Evolutionary conservation across 352 stramenopile genomes (phyloP).

Genomic region (Globisporangium echinulatum): DNA sequence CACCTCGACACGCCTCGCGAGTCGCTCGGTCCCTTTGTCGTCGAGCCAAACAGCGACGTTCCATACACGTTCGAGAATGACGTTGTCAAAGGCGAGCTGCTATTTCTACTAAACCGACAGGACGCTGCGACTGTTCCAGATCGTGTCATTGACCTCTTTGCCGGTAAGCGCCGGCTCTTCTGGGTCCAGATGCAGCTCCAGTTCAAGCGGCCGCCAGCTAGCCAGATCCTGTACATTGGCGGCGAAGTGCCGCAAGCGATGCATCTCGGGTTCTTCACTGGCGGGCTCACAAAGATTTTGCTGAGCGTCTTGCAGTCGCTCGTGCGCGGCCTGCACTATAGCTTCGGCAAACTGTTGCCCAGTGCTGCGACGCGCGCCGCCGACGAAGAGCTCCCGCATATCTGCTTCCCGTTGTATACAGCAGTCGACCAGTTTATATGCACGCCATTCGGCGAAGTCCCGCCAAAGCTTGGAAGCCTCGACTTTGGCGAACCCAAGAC

Average conservation of each 20-base stretch:
- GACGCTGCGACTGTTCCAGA: constrained; percentile 15
- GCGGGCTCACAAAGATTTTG: constrained; percentile 41
- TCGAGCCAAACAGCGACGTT: constrained; percentile 23
- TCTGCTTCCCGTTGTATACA: constrained; percentile 59
- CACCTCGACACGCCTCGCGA: neutral
- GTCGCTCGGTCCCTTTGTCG: constrained; percentile 9
- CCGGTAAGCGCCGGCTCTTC: constrained; percentile 43
- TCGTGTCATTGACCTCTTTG: constrained; percentile 20
- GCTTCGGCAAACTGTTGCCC: constrained; percentile 32
- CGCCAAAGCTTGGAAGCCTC: constrained; percentile 29
- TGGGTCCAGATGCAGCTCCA: constrained; percentile 64
- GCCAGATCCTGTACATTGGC: constrained; percentile 51
- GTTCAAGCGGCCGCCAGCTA: constrained; percentile 50
- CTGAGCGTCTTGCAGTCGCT: constrained; percentile 47
- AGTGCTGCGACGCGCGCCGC: constrained; percentile 9
- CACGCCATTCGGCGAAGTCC: constrained; percentile 24
- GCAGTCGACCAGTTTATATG: constrained; percentile 62
- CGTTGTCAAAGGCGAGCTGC: constrained; percentile 57
- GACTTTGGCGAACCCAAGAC: constrained; percentile 53
- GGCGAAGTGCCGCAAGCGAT: constrained; percentile 50
- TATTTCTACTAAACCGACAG: constrained; percentile 53
- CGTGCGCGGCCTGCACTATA: constrained; percentile 46
- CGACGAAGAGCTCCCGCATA: constrained; percentile 56
- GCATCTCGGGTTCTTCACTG: constrained; percentile 51
- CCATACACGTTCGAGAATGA: constrained; percentile 78